phyloP scores from a whole-genome alignment of 2,329 filamentous ascomycete species.

The Aspergillus udagawae region DNA sequence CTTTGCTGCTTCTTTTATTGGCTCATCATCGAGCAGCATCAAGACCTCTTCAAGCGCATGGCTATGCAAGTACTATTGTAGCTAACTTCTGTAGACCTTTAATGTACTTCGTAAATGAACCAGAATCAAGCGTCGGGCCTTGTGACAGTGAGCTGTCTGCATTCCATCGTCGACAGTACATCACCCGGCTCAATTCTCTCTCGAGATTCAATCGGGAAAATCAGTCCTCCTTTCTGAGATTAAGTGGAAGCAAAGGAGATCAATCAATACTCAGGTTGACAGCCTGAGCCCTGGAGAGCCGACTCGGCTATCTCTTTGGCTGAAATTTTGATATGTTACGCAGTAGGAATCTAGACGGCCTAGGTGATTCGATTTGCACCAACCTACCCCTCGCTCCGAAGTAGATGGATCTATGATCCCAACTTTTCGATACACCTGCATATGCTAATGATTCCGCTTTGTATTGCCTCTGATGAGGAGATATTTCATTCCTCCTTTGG shows the following conservation, averaged over 20 bases:
- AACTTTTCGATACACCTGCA: too few relatives aligned
- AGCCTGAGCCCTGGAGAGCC: background rate
- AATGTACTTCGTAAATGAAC: background rate
- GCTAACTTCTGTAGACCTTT: background rate
- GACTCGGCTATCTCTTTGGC: too few relatives aligned
- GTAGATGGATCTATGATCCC: too few relatives aligned
- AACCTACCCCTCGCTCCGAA: too few relatives aligned
- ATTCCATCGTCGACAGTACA: background rate
- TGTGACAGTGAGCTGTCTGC: background rate
- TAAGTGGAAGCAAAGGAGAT: background rate
- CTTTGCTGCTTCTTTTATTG: background rate
- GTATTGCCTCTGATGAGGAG: too few relatives aligned
- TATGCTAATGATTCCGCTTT: too few relatives aligned
- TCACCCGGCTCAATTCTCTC: too few relatives aligned
- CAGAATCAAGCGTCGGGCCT: background rate
- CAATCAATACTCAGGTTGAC: background rate
- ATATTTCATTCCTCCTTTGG: too few relatives aligned
- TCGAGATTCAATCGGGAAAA: too few relatives aligned
- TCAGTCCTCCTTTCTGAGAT: background rate
- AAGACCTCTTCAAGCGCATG: background rate
- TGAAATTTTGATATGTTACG: too few relatives aligned
- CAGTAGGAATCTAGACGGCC: too few relatives aligned
- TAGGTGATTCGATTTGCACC: too few relatives aligned
- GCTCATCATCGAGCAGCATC: background rate
- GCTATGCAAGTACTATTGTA: background rate